Base-by-base conservation (phyloP, 352 stramenopile genomes). In the Phytophthora sansomeana region DNA sequence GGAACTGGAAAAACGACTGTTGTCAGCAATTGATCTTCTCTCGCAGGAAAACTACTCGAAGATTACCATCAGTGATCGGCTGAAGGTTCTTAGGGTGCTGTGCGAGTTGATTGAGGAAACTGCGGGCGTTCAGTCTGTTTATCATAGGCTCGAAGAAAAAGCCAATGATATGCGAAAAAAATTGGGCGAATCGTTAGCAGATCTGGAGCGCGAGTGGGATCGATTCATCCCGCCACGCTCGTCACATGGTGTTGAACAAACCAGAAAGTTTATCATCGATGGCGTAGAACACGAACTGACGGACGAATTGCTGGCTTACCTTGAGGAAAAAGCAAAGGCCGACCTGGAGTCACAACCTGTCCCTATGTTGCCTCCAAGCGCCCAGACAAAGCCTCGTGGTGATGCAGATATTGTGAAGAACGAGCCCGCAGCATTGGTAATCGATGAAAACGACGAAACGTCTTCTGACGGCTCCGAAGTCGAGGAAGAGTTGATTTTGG, bases 191-290 rank as follows among this genome's bases (percentile, higher is more conserved):
- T 73, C 76, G 33, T 56, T 89, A 29, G 83, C 83, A 5, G 85
- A 95, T 46, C 61, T 92, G 14, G 47, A 83, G 33, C 77, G 75
- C 14, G 75, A 89, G 30, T 95, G 87, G 87, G 56, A 85, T 4
- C 43, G 54, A 10, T 95, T 92, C 44, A 56, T 35, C 13, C 81
- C 81, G 30, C 69, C 75, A 17, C 74, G 72, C 13, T 69, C 69
- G 8, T 75, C 70, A 13, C 80, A 85, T 36, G 67, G 75, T 48
- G 67, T 91, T 42, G 83, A 92, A 16, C 63, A 67, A 5, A 94
- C 83, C 0, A 80, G 80, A 19, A 83, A 75, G 13, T 92, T 95
- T 26, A 85, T 90, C 47, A 82, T 93, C 42, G 81, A 95, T 65
- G 81, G 87, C 0, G 76, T 85, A 8, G 80, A 91, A 29, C 83